Percentiles rank a stretch among this genome's conserved stretches.
These are phyloP conservation scores for Alternaria sp. DNA, from an alignment of 2,329 filamentous ascomycete species.

Conservation along the genomic window DNA sequence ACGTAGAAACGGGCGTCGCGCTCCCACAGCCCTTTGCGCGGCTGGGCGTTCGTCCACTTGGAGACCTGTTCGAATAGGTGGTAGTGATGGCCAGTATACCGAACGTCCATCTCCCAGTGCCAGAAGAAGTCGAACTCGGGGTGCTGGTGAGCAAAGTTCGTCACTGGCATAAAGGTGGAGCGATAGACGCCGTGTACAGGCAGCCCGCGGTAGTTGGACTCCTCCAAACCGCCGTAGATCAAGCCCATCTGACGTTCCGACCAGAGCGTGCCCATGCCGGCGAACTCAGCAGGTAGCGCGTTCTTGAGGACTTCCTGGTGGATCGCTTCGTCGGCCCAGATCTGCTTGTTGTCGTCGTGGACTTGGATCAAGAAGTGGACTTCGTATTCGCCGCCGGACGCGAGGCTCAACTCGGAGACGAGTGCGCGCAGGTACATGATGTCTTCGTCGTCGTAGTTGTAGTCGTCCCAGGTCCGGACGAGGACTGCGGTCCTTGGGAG, in stretches of 20 bases:
- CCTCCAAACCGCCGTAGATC: constrained; percentile 58
- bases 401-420: constrained; percentile 76
- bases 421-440: constrained; percentile 82
- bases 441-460: constrained; percentile 78
- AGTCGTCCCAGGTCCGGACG: constrained; percentile 82
- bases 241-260: constrained; percentile 62
- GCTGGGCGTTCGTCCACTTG: constrained; percentile 71
- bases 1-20: constrained; percentile 79
- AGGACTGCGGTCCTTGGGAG: constrained; percentile 75
- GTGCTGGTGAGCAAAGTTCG: constrained; percentile 87
- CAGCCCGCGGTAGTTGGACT: constrained; percentile 61
- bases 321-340: constrained; percentile 79
- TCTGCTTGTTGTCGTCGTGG: constrained; percentile 76
- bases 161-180: constrained; percentile 90
- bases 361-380: constrained; percentile 87
- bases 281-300: constrained; percentile 56
- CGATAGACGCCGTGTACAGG: constrained; percentile 73
- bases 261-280: constrained; percentile 61
- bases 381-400: constrained; percentile 80
- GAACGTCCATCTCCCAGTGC: constrained; percentile 95
- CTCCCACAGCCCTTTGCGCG: constrained; percentile 77
- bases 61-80: constrained; percentile 74
- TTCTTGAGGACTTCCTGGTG: constrained; percentile 69
- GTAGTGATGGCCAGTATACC: constrained; percentile 89
- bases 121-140: constrained; percentile 91